phyloP scores from a whole-genome alignment of 2,329 filamentous ascomycete genomes.

The Penicillium sp. region DNA sequence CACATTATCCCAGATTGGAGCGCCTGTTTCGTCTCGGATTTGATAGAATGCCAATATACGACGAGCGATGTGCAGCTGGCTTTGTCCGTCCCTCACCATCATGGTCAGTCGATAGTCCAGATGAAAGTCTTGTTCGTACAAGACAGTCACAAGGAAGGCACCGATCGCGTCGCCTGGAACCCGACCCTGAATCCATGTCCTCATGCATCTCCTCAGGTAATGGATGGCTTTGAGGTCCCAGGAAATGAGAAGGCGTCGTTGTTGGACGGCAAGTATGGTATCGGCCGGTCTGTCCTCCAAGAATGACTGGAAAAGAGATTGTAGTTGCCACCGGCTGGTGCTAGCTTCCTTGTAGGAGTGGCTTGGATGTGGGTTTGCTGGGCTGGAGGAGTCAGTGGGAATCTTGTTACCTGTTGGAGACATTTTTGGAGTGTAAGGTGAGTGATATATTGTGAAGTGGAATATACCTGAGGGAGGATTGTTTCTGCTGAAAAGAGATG shows the following conservation, averaged over 20 bases:
- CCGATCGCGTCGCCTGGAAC: slow-evolving; percentile 4
- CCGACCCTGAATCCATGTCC: not conserved
- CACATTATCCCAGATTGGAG: not conserved
- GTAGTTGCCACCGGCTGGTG: not conserved
- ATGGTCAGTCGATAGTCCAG: not conserved
- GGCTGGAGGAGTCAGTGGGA: not conserved
- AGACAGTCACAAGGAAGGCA: slow-evolving; percentile 1
- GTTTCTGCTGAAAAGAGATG: not conserved
- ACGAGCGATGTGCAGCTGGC: not conserved
- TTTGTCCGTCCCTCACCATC: not conserved
- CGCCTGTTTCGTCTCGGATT: not conserved
- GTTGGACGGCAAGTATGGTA: not conserved
- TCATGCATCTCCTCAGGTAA: not conserved
- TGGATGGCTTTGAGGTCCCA: slow-evolving; percentile 4
- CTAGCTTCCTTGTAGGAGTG: not conserved
- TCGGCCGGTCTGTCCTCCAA: not conserved
- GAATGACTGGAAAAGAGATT: not conserved
- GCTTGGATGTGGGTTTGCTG: not conserved
- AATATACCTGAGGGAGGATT: not conserved
- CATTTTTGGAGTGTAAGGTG: not conserved
- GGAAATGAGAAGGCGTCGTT: not conserved
- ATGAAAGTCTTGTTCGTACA: slow-evolving; percentile 5
- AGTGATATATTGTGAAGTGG: not conserved
- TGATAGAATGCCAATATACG: not conserved
- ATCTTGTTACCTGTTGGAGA: not conserved